Evolutionary conservation across 2,329 filamentous ascomycete genomes (phyloP).

Genomic region (Davidsoniella virescens): DNA sequence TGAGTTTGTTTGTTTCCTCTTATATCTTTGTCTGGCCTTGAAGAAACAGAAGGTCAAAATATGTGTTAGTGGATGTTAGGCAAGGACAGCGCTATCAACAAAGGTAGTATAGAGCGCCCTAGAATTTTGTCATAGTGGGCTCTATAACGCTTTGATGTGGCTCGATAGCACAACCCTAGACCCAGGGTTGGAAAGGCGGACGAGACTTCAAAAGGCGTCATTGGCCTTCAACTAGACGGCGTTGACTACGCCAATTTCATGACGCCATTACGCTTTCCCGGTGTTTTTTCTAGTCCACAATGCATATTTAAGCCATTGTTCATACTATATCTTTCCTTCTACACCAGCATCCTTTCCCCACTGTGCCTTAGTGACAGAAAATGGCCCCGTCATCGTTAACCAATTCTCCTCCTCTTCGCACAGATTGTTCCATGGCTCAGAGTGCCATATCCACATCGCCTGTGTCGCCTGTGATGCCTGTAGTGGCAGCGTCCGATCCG

Average conservation of each 20-base stretch:
- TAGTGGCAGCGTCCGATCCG: not conserved
- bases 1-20: not conserved
- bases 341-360: not conserved
- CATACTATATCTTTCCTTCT: no score
- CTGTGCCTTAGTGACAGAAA: not conserved
- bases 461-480: not conserved
- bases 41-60: no score
- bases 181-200: not conserved
- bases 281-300: no score
- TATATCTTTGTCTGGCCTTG: not conserved
- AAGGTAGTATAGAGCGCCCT: no score
- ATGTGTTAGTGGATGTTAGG: no score
- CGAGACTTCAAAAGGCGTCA: slow-evolving; percentile 2
- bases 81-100: no score
- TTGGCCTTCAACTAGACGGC: not conserved
- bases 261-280: not conserved
- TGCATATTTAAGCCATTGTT: no score
- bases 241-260: not conserved
- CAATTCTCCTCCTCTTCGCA: not conserved
- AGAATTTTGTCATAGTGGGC: no score
- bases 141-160: no score
- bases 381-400: not conserved
- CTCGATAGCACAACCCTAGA: no score
- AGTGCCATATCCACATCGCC: not conserved
- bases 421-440: not conserved